Evolutionary conservation across 208 protist genomes (phyloP), one percentile per base, ranked within the genome.

Genomic region (Balamuthia mandrillaris): DNA sequence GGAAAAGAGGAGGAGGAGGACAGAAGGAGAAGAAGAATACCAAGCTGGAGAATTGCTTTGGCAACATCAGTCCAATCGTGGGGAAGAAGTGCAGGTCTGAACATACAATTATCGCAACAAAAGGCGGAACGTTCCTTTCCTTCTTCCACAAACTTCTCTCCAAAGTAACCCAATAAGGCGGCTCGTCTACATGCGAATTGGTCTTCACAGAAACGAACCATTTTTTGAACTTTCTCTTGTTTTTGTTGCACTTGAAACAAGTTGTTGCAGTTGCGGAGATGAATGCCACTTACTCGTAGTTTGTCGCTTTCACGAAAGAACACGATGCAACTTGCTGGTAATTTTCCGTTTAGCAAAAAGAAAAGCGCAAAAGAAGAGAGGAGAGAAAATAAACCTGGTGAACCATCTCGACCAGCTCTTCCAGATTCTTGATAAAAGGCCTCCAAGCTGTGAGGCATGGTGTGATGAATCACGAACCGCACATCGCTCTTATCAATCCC

Each of bases 391-490:
- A 41, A 31, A 72, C 63, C 63, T 2, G 42, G 18, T 6, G 2
- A 21, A 1, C 72, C 72, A 86, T 99, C 97, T 65, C 98, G 90
- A 10, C 97, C 97, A 1, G 96, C 96, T 14, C 97, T 90, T 31
- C 97, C 97, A 27, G 93, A 95, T 86, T 99, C 97, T 88, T 99
- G 98, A 66, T 98, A 96, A 87, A 98, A 99, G 21, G 90, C 93
- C 90, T 99, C 98, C 6, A 99, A 74, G 1, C 93, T 97, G 45
- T 96, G 94, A 0, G 97, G 97, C 2, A 97, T 87, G 0, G 92
- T 91, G 31, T 96, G 93, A 92, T 99, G 98, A 47, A 99, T 89
- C 2, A 99, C 96, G 87, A 93, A 96, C 45, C 98, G 94, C 49
- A 99, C 97, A 82, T 99, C 95, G 0, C 92, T 75, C 89, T 98